These are phyloP conservation scores for Chalara sp. DNA, from an alignment of 2,329 filamentous ascomycete species.

Conservation along the genomic window DNA sequence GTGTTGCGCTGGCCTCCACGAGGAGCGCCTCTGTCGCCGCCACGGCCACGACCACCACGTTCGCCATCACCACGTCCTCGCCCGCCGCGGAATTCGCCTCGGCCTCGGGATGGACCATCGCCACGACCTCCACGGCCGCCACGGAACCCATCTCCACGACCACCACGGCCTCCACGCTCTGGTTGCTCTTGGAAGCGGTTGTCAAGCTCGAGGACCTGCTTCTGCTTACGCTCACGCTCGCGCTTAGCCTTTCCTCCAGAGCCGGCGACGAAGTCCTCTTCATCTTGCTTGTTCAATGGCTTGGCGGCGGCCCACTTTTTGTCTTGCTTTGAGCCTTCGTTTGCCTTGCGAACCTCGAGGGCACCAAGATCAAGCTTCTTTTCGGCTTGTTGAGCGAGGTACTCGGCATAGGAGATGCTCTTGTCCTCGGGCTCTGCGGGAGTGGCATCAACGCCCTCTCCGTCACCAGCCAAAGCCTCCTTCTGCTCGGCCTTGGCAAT, in stretches of 20 bases:
- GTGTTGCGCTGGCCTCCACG: constrained; percentile 34
- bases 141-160: constrained; percentile 32
- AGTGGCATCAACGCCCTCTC: constrained; percentile 37
- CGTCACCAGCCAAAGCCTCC: constrained; percentile 46
- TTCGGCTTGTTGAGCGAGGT: constrained; percentile 68
- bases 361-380: constrained; percentile 69
- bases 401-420: constrained; percentile 83
- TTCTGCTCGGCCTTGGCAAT: constrained; percentile 83
- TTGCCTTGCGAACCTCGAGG: constrained; percentile 76
- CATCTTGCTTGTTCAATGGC: constrained; percentile 54
- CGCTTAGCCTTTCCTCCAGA: constrained; percentile 71
- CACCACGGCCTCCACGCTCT: constrained; percentile 46
- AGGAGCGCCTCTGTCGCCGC: constrained; percentile 38
- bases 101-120: constrained; percentile 44
- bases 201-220: constrained; percentile 84
- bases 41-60: constrained; percentile 36
- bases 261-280: constrained; percentile 72
- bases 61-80: constrained; percentile 30
- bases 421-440: constrained; percentile 59
- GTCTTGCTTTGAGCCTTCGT: constrained; percentile 81
- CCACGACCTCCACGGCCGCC: constrained; percentile 40
- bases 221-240: constrained; percentile 86
- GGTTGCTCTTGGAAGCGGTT: constrained; percentile 71
- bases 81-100: constrained; percentile 38
- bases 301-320: constrained; percentile 93